Conservation (phyloP, 495 filamentous ascomycete species). For the Ascodesmis nigricans region DNA sequence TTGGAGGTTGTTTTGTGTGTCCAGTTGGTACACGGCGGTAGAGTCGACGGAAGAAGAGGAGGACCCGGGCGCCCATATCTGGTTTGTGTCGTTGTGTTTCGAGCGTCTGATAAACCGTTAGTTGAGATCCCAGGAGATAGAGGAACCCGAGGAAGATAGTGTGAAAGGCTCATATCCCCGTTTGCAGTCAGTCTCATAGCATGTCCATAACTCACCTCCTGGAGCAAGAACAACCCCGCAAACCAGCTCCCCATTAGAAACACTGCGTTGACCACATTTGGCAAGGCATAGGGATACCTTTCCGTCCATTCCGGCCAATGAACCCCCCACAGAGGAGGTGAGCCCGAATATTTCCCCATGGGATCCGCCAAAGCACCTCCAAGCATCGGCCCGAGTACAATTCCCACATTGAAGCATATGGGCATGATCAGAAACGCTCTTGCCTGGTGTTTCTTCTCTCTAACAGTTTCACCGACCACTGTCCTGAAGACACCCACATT, state of each 20-base stretch:
- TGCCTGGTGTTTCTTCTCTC: slow-evolving; percentile 43
- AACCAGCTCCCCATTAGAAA: slow-evolving; percentile 31
- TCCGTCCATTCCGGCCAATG: slow-evolving; percentile 43
- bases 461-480: slow-evolving; percentile 49
- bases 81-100: slow-evolving; percentile 14
- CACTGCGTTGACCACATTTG: slow-evolving; percentile 35
- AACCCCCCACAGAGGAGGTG: no score
- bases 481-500: slow-evolving; percentile 66
- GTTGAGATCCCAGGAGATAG: slow-evolving; percentile 22
- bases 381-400: slow-evolving; percentile 41
- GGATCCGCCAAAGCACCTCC: slow-evolving; percentile 58
- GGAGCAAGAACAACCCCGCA: slow-evolving; percentile 34
- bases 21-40: slow-evolving; percentile 2
- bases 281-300: slow-evolving; percentile 39
- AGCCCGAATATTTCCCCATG: slow-evolving; percentile 21
- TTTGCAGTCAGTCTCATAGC: no score
- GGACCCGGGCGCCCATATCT: slow-evolving; percentile 3
- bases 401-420: slow-evolving; percentile 55
- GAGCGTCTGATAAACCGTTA: not conserved
- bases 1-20: not conserved
- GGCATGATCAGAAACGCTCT: slow-evolving; percentile 63
- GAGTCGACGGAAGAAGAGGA: slow-evolving; percentile 9
- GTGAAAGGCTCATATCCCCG: no score
- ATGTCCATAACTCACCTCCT: slow-evolving; percentile 28
- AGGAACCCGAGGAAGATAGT: slow-evolving; percentile 17